phyloP scores from a whole-genome alignment of 495 filamentous ascomycete genomes.

The Penicillium waksmanii region DNA sequence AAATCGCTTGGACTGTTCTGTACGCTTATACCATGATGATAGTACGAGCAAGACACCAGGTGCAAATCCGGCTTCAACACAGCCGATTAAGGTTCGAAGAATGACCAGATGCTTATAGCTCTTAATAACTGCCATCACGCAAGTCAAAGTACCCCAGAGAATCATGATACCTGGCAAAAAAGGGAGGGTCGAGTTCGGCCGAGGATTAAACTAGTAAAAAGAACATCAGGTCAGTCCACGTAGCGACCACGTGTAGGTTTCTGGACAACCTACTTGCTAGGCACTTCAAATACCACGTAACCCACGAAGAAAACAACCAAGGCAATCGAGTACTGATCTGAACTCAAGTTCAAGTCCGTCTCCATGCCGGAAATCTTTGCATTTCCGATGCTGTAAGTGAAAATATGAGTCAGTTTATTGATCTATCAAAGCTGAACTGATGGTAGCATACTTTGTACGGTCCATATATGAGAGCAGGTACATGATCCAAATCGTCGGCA shows the following conservation, averaged over 20 bases:
- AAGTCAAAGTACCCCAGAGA: conserved; percentile 41
- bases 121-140: conserved; percentile 47
- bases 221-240: background rate
- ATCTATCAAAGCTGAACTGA: background rate
- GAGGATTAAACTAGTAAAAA: conserved; percentile 41
- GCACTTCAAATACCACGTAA: conserved; percentile 53
- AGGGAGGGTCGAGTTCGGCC: conserved; percentile 41
- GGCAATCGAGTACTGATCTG: conserved; percentile 38
- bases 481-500: conserved; percentile 54
- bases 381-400: conserved; percentile 43
- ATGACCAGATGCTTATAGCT: conserved; percentile 47
- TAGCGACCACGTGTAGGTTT: background rate
- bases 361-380: conserved; percentile 49
- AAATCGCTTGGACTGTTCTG: conserved; percentile 54
- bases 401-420: background rate
- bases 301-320: conserved; percentile 48
- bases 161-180: conserved; percentile 51
- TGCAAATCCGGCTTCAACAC: conserved; percentile 48
- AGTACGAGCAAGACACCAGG: conserved; percentile 51
- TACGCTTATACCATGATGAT: conserved; percentile 55
- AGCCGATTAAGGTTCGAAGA: conserved; percentile 38
- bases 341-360: conserved; percentile 41
- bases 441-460: conserved; percentile 37
- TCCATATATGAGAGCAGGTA: conserved; percentile 56
- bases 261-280: conserved; percentile 30